Evolutionary conservation across 176 grass and related monocot species (phyloP).

Genomic region (Otatea glauca): DNA sequence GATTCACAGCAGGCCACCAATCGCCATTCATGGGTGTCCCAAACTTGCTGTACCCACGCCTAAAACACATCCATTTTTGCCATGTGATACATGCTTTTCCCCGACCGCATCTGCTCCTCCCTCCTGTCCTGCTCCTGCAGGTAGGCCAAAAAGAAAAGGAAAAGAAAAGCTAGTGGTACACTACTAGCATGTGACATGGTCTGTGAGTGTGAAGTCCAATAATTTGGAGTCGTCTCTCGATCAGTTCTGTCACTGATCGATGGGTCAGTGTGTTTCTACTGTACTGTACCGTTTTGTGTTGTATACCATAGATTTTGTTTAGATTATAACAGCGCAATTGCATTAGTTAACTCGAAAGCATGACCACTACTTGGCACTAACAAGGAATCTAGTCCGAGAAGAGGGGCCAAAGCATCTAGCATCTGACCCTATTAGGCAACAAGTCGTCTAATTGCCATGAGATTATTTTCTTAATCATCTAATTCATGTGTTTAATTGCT

Average conservation of each 20-base stretch:
- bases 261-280: not conserved
- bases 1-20: not conserved
- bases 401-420: not conserved
- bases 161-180: no score
- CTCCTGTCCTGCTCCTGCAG: not conserved
- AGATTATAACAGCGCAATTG: not conserved
- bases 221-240: not conserved
- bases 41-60: not conserved
- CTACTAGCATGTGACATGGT: conserved; percentile 27
- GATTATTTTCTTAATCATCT: not conserved
- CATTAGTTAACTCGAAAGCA: conserved; percentile 37
- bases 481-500: not conserved
- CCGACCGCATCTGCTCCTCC: not conserved
- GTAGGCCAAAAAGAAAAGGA: not conserved
- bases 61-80: conserved; percentile 1
- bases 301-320: not conserved
- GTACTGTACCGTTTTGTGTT: not conserved
- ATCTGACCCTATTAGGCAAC: not conserved
- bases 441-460: not conserved
- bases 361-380: not conserved
- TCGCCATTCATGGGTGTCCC: not conserved
- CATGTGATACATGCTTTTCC: conserved; percentile 53
- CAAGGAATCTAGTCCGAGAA: conserved; percentile 18
- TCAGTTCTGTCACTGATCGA: not conserved
- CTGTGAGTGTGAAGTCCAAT: not conserved